Evolutionary conservation across 2,329 filamentous ascomycete species (phyloP), one percentile per base, ranked within the genome.

Genomic region (Talaromyces amestolkiae): DNA sequence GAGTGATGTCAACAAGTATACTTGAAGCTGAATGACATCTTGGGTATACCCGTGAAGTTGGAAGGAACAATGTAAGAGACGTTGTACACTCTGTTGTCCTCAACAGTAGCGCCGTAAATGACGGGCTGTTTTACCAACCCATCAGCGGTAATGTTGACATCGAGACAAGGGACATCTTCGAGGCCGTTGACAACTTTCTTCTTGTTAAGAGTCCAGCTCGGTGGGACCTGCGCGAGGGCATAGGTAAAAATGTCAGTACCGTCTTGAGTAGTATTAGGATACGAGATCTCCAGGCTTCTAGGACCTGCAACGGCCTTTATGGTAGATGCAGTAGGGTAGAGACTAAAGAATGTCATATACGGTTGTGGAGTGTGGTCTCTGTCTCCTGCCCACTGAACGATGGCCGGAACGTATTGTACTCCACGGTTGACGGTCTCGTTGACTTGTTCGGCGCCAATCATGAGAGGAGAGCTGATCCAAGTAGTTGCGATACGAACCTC

Each of bases 341-440:
- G 70, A 24, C 72, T 73, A 68, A 81, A 80, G 65, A 79, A 79
- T 7, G 74, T 75, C 45, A 73, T 72, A 65, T 80, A 79, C 0
- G 79, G 79, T 39, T 73, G 78, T 0, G 80, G 77, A 31, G 69
- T 76, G 58, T 80, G 79, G 0, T 61, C 58, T 13, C 75, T 73
- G 60, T 82, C 80, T 1, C 76, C 72, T 10, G 79, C 79, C 81
- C 80, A 83, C 68, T 82, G 81, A 0, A 81, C 79, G 39, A 82
- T 80, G 3, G 80, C 79, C 2, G 81, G 81, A 0, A 81, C 79
- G 64, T 79, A 81, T 69, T 81, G 79, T 35, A 77, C 68, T 1
- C 78, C 77, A 6, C 80, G 72, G 68, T 77, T 77, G 22, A 68
- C 69, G 1, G 72, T 73, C 69, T 82, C 79, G 5, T 71, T 72